Conservation (phyloP, 208 protist genomes). For the Leishmania martiniquensis region DNA sequence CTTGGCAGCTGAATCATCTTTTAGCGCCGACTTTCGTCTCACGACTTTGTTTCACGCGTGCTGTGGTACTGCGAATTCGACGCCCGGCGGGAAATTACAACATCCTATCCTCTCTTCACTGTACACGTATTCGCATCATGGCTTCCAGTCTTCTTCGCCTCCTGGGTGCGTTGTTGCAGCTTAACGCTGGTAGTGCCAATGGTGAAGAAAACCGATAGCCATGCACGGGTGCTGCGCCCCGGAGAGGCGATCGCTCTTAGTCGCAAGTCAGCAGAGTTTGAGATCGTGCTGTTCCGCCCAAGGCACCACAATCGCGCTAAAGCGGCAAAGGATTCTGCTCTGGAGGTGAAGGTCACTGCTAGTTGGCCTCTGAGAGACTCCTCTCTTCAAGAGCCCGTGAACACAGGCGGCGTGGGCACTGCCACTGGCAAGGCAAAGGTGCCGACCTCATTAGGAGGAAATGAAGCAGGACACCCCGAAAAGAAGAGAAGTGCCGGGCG, state of each 20-base stretch:
- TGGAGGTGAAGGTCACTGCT: constrained; percentile 6
- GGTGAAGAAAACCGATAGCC: constrained; percentile 42
- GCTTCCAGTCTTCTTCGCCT: neutral
- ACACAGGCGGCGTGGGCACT: constrained; percentile 1
- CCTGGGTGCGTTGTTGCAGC: neutral
- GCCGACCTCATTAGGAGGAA: neutral
- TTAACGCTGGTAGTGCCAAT: constrained; percentile 5
- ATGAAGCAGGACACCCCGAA: constrained; percentile 1
- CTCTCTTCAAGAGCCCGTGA: neutral
- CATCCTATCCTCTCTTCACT: neutral
- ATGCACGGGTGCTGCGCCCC: constrained; percentile 54
- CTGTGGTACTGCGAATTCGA: neutral
- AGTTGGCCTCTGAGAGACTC: constrained; percentile 3
- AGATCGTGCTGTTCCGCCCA: constrained; percentile 78
- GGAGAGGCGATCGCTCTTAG: constrained; percentile 69
- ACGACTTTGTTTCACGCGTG: neutral
- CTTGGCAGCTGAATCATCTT: neutral
- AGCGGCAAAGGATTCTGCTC: neutral
- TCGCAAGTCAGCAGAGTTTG: constrained; percentile 57
- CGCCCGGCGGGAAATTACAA: neutral
- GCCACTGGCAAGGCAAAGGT: neutral
- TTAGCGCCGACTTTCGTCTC: neutral
- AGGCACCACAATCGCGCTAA: constrained; percentile 37
- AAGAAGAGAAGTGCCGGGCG: neutral
- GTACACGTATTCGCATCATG: neutral